Conservation (phyloP, 192 early-diverging fungal species). For the Spizellomyces sp. region DNA sequence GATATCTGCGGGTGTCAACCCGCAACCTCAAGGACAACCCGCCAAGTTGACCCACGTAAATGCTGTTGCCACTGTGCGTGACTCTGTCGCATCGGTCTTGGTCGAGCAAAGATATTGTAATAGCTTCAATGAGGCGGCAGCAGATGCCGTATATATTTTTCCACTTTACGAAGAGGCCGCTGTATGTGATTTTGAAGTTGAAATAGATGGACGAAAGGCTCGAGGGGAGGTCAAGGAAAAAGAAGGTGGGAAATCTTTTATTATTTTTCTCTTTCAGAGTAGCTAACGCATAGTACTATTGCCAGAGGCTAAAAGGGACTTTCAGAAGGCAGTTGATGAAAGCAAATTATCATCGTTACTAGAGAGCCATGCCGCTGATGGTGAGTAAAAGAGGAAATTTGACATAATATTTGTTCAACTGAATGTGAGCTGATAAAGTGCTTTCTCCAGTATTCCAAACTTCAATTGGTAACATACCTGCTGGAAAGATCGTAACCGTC, state of each 20-base stretch:
- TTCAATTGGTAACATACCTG: neutral
- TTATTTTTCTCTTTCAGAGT: no score
- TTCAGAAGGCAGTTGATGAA: neutral
- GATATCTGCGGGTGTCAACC: no score
- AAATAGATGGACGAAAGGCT: neutral
- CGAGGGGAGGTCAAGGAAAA: slow-evolving; percentile 1
- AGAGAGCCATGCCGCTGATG: neutral
- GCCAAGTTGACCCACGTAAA: no score
- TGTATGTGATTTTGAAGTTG: slow-evolving; percentile 1
- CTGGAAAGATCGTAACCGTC: neutral
- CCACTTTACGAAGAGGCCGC: neutral
- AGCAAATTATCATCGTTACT: neutral
- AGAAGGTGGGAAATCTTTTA: neutral
- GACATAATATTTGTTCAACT: neutral
- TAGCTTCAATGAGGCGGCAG: no score
- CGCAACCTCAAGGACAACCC: no score
- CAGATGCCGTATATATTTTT: neutral
- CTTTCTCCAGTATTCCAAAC: neutral
- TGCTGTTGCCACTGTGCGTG: no score
- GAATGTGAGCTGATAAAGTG: neutral
- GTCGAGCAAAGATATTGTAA: no score
- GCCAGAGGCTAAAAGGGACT: neutral
- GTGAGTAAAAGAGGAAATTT: neutral
- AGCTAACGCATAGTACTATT: no score
- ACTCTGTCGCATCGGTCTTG: no score